phyloP scores from a whole-genome alignment of 1,284 basidiomycete species.

The Heterobasidion occidentale region DNA sequence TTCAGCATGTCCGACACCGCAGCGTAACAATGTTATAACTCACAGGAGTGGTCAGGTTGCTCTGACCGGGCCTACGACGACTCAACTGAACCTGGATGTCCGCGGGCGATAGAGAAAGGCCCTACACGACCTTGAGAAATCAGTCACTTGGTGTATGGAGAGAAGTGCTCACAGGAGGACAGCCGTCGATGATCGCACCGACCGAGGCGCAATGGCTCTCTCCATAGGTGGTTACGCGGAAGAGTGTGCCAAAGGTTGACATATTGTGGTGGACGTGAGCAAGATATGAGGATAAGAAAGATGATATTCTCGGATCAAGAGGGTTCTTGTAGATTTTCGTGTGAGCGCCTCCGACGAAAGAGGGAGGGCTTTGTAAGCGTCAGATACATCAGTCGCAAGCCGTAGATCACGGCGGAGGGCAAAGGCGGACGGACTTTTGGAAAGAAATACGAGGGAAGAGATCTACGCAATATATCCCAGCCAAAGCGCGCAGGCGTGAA shows the following conservation, averaged over 20 bases:
- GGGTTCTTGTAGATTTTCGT: neutral
- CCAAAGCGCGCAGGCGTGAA: too few species aligned
- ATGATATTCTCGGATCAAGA: neutral
- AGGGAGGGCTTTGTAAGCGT: neutral
- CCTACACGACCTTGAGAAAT: slow-evolving; percentile 37
- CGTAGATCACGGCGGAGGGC: neutral
- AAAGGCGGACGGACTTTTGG: neutral
- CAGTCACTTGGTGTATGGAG: neutral
- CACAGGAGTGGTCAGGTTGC: slow-evolving; percentile 92
- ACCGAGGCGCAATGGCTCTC: slow-evolving; percentile 98
- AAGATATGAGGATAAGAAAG: neutral
- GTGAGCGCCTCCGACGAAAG: too few species aligned
- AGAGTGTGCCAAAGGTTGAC: slow-evolving; percentile 90
- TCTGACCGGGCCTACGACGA: slow-evolving; percentile 91
- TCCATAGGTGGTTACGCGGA: slow-evolving; percentile 95
- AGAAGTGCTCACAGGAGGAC: slow-evolving; percentile 70
- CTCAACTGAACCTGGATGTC: slow-evolving; percentile 94
- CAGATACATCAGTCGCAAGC: neutral
- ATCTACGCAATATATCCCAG: neutral
- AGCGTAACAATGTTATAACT: slow-evolving; percentile 21
- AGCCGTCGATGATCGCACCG: slow-evolving; percentile 95
- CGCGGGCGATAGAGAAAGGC: slow-evolving; percentile 69
- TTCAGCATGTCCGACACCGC: neutral
- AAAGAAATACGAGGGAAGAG: neutral
- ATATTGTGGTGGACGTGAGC: slow-evolving; percentile 34